Evolutionary conservation across 805 yeast genomes (phyloP).

Genomic region (Blastobotrys parvus): DNA sequence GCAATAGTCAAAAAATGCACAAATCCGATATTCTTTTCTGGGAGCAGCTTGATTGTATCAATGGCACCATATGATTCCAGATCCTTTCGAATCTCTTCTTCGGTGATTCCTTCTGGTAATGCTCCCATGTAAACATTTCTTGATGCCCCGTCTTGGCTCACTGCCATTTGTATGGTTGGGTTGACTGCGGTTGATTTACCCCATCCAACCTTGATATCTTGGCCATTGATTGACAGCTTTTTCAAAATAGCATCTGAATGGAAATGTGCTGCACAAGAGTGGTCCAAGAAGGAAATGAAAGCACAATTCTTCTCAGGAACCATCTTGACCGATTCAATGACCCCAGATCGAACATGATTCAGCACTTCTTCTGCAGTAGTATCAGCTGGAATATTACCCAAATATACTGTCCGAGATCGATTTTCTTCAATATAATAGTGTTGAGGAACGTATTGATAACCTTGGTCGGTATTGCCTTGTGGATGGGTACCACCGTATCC

Average conservation of each 20-base stretch:
- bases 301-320: slow-evolving; percentile 86
- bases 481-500: not conserved
- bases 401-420: slow-evolving; percentile 64
- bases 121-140: slow-evolving; percentile 88
- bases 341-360: slow-evolving; percentile 87
- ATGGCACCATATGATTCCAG: slow-evolving; percentile 66
- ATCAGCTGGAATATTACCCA: slow-evolving; percentile 82
- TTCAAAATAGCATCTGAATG: slow-evolving; percentile 90
- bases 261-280: slow-evolving; percentile 78
- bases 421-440: slow-evolving; percentile 10
- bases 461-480: slow-evolving; percentile 5
- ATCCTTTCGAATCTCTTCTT: slow-evolving; percentile 58
- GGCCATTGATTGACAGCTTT: slow-evolving; percentile 68
- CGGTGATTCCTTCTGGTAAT: slow-evolving; percentile 57
- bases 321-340: slow-evolving; percentile 64
- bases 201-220: slow-evolving; percentile 88
- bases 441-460: slow-evolving; percentile 5
- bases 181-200: slow-evolving; percentile 71
- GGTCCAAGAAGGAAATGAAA: slow-evolving; percentile 81
- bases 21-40: slow-evolving; percentile 70
- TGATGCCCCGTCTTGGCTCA: slow-evolving; percentile 81
- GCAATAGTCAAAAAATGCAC: slow-evolving; percentile 81
- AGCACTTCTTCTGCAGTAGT: slow-evolving; percentile 72
- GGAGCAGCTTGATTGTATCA: slow-evolving; percentile 72
- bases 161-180: slow-evolving; percentile 66